Percentiles rank a stretch among this genome's conserved stretches.
phyloP scores from a whole-genome alignment of 768 basidiomycete genomes.

The Mycena belliarum region DNA sequence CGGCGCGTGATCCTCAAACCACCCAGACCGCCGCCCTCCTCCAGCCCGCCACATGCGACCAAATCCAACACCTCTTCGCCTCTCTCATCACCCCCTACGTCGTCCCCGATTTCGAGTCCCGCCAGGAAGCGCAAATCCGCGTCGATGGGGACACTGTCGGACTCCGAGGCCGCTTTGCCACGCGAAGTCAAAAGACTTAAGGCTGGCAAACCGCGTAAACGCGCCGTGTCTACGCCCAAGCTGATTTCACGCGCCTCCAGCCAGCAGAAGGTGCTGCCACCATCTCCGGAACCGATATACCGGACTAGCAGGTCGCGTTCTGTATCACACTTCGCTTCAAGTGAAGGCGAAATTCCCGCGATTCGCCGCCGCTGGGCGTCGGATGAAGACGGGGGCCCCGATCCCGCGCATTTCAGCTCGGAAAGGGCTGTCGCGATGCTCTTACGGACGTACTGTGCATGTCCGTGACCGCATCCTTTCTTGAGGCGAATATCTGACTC shows the following conservation, averaged over 20 bases:
- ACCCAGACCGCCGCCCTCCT: background rate
- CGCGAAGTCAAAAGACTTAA: conserved; percentile 44
- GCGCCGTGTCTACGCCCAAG: conserved; percentile 37
- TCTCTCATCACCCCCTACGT: conserved; percentile 28
- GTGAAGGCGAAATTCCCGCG: conserved; percentile 36
- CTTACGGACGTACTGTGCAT: conserved; percentile 68
- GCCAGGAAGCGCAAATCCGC: conserved; percentile 38
- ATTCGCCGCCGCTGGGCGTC: conserved; percentile 51
- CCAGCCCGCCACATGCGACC: conserved; percentile 12
- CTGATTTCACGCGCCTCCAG: conserved; percentile 45
- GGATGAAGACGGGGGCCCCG: conserved; percentile 53
- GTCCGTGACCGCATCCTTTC: conserved; percentile 41
- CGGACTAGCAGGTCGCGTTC: conserved; percentile 66
- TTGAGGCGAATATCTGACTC: conserved; percentile 19
- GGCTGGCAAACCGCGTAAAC: conserved; percentile 34
- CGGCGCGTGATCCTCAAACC: background rate
- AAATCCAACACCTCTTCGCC: conserved; percentile 27
- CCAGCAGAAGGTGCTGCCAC: conserved; percentile 38
- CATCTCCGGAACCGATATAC: conserved; percentile 60
- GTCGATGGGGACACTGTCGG: conserved; percentile 17
- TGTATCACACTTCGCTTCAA: conserved; percentile 50
- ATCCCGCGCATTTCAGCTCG: conserved; percentile 57
- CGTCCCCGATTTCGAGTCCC: conserved; percentile 17
- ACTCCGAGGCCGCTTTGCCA: conserved; percentile 28
- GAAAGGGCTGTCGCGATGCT: conserved; percentile 63